Conservation (phyloP, 1,284 basidiomycete genomes). For the Fomitopsis betulina region DNA sequence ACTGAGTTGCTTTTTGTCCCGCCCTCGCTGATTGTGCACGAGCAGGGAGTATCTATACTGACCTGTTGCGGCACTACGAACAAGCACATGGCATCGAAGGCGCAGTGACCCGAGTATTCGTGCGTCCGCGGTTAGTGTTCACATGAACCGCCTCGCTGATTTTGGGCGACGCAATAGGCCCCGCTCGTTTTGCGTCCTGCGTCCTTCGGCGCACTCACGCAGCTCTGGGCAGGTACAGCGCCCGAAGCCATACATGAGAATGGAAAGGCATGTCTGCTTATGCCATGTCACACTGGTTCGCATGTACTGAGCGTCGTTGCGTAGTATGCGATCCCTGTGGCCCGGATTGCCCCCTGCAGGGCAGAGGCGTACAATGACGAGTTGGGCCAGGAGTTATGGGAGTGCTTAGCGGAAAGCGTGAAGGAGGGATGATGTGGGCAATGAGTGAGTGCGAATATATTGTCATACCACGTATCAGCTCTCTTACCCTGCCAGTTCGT, state of each 20-base stretch:
- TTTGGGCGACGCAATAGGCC: neutral
- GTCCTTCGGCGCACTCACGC: slow-evolving; percentile 18
- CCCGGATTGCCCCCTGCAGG: slow-evolving; percentile 29
- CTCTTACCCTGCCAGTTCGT: too few relatives aligned
- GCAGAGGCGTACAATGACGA: slow-evolving; percentile 30
- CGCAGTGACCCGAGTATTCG: slow-evolving; percentile 4
- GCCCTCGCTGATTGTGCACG: neutral
- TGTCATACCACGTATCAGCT: too few relatives aligned
- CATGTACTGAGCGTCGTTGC: neutral
- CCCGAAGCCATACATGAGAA: slow-evolving; percentile 18
- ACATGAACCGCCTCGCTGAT: too few relatives aligned
- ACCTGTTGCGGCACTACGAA: slow-evolving; percentile 10
- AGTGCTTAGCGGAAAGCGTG: slow-evolving; percentile 38
- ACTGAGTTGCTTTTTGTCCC: too few relatives aligned
- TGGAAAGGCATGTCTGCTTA: slow-evolving; percentile 15
- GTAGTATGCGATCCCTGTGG: slow-evolving; percentile 46
- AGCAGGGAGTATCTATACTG: slow-evolving; percentile 14
- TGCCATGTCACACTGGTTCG: too few relatives aligned
- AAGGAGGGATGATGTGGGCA: slow-evolving; percentile 5
- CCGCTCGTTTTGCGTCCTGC: slow-evolving; percentile 11
- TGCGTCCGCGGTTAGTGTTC: neutral
- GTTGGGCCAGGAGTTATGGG: slow-evolving; percentile 35
- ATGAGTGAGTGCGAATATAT: too few relatives aligned
- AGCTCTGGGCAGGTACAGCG: slow-evolving; percentile 23
- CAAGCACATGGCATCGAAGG: neutral